These are phyloP conservation scores for Blastomyces gilchristii DNA, from an alignment of 2,329 filamentous ascomycete species.

Conservation along the genomic window DNA sequence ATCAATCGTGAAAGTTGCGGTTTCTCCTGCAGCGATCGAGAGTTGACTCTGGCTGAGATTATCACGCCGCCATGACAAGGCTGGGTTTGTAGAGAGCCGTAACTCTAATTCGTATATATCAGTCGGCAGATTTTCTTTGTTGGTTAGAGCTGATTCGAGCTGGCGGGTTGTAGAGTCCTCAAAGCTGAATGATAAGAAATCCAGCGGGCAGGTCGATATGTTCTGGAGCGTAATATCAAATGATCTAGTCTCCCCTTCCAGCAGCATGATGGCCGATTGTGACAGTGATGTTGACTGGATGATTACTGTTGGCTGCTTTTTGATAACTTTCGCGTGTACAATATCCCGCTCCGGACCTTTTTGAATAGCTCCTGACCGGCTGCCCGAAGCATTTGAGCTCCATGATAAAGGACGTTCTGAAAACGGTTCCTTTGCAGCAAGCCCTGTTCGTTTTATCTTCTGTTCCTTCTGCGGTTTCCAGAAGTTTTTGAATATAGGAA, in stretches of 20 bases:
- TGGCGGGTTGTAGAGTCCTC: constrained; percentile 76
- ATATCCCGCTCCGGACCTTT: constrained; percentile 29
- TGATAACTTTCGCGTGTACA: constrained; percentile 60
- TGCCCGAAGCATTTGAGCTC: constrained; percentile 33
- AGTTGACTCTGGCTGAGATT: constrained; percentile 38
- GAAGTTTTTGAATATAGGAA: constrained; percentile 68
- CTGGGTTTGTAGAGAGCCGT: constrained; percentile 63
- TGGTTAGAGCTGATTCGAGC: constrained; percentile 62
- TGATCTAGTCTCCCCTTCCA: constrained; percentile 73
- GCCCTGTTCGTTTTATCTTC: constrained; percentile 68
- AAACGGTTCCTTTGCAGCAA: constrained; percentile 46
- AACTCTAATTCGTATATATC: constrained; percentile 82
- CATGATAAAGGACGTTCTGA: constrained; percentile 39
- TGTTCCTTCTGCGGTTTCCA: constrained; percentile 61
- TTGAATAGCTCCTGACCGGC: constrained; percentile 25
- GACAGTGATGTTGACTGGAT: constrained; percentile 67
- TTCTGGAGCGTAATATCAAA: constrained; percentile 79
- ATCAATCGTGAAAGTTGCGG: constrained; percentile 67
- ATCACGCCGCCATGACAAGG: constrained; percentile 47
- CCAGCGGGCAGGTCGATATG: constrained; percentile 61
- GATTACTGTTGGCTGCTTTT: constrained; percentile 64
- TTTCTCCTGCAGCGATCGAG: constrained; percentile 57
- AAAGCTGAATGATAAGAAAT: constrained; percentile 80
- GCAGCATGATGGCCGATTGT: constrained; percentile 79
- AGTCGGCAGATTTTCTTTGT: constrained; percentile 64